A percentile compares a stretch with the other conserved stretches of the same genome.
Conservation (phyloP, 1,139 yeast genomes). For the Suhomyces bolitotheri region DNA sequence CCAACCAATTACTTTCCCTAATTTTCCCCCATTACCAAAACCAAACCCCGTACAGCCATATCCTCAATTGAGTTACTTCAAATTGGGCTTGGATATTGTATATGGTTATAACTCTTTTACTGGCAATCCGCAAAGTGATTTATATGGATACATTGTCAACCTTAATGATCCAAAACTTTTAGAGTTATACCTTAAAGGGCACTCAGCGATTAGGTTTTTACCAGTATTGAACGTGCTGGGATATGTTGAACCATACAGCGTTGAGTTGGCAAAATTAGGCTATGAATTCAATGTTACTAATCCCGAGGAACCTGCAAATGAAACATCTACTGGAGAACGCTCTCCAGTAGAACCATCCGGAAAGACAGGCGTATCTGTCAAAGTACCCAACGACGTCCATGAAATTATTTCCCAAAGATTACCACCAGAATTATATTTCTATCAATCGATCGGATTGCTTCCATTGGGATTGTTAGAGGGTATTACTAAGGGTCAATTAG, state of each 20-base stretch:
- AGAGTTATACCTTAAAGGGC: slow-evolving; percentile 42
- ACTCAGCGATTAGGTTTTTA: slow-evolving; percentile 44
- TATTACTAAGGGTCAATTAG: slow-evolving; percentile 61
- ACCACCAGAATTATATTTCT: slow-evolving; percentile 84
- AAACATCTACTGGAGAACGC: slow-evolving; percentile 5
- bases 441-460: slow-evolving; percentile 75
- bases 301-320: slow-evolving; percentile 4
- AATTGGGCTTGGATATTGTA: slow-evolving; percentile 45
- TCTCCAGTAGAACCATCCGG: slow-evolving; percentile 6
- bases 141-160: slow-evolving; percentile 38
- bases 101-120: slow-evolving; percentile 37
- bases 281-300: slow-evolving; percentile 17
- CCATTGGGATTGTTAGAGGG: slow-evolving; percentile 68
- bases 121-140: slow-evolving; percentile 29
- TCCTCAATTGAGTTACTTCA: slow-evolving; percentile 46
- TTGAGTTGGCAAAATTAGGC: slow-evolving; percentile 42
- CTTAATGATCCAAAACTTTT: slow-evolving; percentile 41
- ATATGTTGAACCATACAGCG: slow-evolving; percentile 56
- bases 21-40: slow-evolving; percentile 53
- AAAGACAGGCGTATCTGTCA: slow-evolving; percentile 19
- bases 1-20: slow-evolving; percentile 65
- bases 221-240: slow-evolving; percentile 77
- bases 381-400: slow-evolving; percentile 76
- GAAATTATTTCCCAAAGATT: slow-evolving; percentile 82
- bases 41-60: slow-evolving; percentile 46